Base-by-base conservation (phyloP, 2,329 filamentous ascomycete species). In the Claviceps sp. region DNA sequence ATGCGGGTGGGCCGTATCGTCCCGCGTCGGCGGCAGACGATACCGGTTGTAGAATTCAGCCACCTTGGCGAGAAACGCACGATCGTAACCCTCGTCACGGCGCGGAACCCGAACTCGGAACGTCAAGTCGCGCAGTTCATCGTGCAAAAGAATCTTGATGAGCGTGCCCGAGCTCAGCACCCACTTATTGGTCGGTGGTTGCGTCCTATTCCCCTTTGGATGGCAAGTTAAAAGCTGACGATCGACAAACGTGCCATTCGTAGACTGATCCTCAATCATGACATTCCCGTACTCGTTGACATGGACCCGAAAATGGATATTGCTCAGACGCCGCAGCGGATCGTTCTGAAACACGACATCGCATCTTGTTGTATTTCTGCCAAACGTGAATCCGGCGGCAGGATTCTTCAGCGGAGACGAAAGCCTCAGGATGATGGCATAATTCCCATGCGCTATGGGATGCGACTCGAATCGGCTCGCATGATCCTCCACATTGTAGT, bases 231-330 rank as follows among this genome's bases (percentile, higher is more conserved):
- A 74, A 39, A 88, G 71, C 17, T 74, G 72, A 24, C 80, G 76
- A 67, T 97, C 90, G 52, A 97, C 88, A 54, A 88, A 74, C 4
- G 93, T 97, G 30, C 93, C 93, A 62, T 97, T 98, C n/a, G 89
- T 96, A 0, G 93, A 97, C 64, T 83, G 79, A 63, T 98, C 93
- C 65, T 95, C 84, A 13, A 97, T 73, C 89, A 98, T 95, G 57
- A 96, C 76, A 52, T 87, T 83, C 30, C 86, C 88, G 56, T 87
- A 81, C n/a, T 82, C 74, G 60, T 94, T 98, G 60, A 95, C 76
- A 63, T 85, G 95, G 56, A 98, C 95, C 50, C 89, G 84, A 65
- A 97, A 98, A 65, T 98, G 93, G n/a, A 86, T 77, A 64, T 97
- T 96, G 72, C 91, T 97, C 54, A 98, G 78, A 44, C 87, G 79